phyloP scores from a whole-genome alignment of 2,329 filamentous ascomycete species.

The Venturiaceae sp. region DNA sequence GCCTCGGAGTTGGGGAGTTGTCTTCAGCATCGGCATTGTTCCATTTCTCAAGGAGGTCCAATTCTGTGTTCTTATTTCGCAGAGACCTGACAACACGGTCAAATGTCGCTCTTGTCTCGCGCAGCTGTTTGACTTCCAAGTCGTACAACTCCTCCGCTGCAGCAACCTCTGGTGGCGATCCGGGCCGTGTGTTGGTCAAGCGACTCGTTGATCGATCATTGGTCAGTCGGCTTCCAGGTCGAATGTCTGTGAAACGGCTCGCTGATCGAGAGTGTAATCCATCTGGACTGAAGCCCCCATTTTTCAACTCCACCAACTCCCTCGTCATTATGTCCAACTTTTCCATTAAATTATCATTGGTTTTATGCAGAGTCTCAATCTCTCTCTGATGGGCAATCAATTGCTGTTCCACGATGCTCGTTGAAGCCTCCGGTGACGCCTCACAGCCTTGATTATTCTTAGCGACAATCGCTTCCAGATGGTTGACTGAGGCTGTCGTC shows the following conservation, averaged over 20 bases:
- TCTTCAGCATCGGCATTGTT: background rate
- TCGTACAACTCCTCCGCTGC: background rate
- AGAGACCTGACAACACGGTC: background rate
- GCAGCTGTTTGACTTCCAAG: background rate
- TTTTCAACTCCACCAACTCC: background rate
- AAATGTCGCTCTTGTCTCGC: constrained; percentile 1
- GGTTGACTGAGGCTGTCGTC: background rate
- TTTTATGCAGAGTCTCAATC: background rate
- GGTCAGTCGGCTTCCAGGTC: background rate
- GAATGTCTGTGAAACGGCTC: background rate
- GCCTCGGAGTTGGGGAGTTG: too few relatives aligned
- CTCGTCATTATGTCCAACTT: background rate
- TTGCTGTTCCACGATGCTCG: background rate
- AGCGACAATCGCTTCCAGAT: background rate
- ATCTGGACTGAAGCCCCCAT: background rate
- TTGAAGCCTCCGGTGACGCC: background rate
- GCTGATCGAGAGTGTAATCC: background rate
- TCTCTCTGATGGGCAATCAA: background rate
- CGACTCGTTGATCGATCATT: background rate
- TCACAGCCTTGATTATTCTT: background rate
- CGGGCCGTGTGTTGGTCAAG: background rate
- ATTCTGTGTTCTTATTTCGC: background rate
- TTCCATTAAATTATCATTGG: background rate
- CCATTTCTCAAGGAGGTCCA: background rate
- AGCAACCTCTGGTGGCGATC: background rate